A percentile compares a stretch with the other conserved stretches of the same genome.
Conservation (phyloP, 176 grass and related monocot species). For the Panicum miliaceum region DNA sequence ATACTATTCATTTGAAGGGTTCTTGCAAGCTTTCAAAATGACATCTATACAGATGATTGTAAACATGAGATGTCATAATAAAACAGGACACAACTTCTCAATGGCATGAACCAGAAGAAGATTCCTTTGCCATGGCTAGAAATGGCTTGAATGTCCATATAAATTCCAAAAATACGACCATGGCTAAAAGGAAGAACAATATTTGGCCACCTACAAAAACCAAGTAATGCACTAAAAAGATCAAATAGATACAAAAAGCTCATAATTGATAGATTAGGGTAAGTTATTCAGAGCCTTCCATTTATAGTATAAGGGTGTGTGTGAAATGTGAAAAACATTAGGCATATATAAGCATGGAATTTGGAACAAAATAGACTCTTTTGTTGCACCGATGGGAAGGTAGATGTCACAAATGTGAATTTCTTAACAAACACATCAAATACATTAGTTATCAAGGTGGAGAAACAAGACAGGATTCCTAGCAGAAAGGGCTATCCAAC, state of each 20-base stretch:
- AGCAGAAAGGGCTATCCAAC: no score
- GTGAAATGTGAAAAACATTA: background rate
- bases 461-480: no score
- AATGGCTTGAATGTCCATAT: slow-evolving; percentile 64
- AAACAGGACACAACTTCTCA: background rate
- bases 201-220: slow-evolving; percentile 51
- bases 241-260: background rate
- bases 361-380: background rate
- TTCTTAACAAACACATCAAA: no score
- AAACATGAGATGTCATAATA: no score
- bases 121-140: slow-evolving; percentile 1
- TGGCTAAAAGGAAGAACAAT: slow-evolving; percentile 54
- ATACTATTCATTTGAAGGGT: no score
- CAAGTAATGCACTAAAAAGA: background rate
- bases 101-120: background rate
- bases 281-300: background rate
- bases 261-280: background rate
- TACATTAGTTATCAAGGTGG: no score
- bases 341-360: background rate
- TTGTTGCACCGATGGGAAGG: no score
- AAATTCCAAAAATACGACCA: slow-evolving; percentile 42
- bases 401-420: no score
- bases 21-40: no score
- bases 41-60: no score
- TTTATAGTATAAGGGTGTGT: background rate